A percentile compares a stretch with the other conserved stretches of the same genome.
Evolutionary conservation across 768 basidiomycete genomes (phyloP).

Genomic region (Pulveroboletus sp.): DNA sequence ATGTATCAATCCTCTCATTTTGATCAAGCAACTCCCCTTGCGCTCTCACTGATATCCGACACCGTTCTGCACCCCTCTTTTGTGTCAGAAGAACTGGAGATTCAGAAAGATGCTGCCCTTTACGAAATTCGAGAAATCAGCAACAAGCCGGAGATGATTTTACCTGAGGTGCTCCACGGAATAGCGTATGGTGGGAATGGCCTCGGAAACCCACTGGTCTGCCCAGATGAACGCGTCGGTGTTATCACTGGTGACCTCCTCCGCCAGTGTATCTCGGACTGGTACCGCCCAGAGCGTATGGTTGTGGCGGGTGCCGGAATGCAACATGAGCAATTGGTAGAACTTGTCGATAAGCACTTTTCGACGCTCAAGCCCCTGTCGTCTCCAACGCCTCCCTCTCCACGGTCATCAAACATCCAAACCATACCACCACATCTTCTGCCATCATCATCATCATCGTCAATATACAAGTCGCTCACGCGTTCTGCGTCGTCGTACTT

Average conservation of each 20-base stretch:
- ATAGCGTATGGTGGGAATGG: conserved; percentile 77
- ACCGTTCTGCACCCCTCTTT: conserved; percentile 81
- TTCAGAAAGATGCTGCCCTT: conserved; percentile 79
- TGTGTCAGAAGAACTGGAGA: conserved; percentile 70
- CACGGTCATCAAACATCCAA: conserved; percentile 32
- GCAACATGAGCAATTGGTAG: conserved; percentile 83
- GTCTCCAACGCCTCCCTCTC: conserved; percentile 21
- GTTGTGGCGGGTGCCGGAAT: conserved; percentile 94
- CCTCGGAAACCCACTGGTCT: conserved; percentile 87
- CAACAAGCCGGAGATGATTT: conserved; percentile 86
- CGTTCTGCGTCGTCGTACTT: conserved; percentile 76
- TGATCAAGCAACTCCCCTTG: conserved; percentile 73
- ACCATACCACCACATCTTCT: conserved; percentile 55
- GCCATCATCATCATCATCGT: conserved; percentile 47
- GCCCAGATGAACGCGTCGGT: conserved; percentile 79
- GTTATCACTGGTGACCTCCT: conserved; percentile 60
- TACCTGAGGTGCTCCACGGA: conserved; percentile 85
- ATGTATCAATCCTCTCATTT: conserved; percentile 99
- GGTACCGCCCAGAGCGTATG: conserved; percentile 94
- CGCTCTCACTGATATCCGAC: conserved; percentile 86
- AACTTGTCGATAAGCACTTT: conserved; percentile 80
- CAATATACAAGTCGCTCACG: conserved; percentile 62
- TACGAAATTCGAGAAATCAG: conserved; percentile 89
- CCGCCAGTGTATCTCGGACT: conserved; percentile 61
- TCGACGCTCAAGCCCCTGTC: conserved; percentile 52